Evolutionary conservation across 257 asterid genomes (phyloP).

Genomic region (Cruciata laevipes): DNA sequence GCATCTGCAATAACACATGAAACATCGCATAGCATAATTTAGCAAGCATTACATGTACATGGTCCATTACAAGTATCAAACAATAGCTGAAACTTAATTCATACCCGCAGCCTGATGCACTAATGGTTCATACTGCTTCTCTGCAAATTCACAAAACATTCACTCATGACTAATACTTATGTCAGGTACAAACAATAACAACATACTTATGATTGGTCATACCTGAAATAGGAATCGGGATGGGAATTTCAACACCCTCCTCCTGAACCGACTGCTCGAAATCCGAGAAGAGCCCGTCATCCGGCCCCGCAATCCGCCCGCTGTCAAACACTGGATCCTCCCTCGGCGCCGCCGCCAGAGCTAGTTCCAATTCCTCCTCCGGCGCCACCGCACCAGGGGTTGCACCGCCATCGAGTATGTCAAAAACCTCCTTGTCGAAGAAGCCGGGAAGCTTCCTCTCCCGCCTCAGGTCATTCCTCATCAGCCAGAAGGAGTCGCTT

Average conservation of each 20-base stretch:
- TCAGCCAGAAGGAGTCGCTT: constrained; percentile 82
- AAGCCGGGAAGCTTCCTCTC: constrained; percentile 83
- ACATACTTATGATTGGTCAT: background rate
- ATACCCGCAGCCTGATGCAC: constrained; percentile 51
- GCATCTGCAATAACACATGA: constrained; percentile 18
- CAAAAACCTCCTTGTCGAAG: constrained; percentile 84
- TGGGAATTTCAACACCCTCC: constrained; percentile 43
- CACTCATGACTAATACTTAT: no score
- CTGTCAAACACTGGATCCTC: constrained; percentile 67
- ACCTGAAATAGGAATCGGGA: constrained; percentile 69
- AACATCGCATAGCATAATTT: no score
- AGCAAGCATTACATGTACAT: no score
- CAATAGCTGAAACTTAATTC: no score
- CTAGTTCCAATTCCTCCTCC: constrained; percentile 40
- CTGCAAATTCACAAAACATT: constrained; percentile 31
- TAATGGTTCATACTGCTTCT: constrained; percentile 51
- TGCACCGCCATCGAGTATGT: constrained; percentile 61
- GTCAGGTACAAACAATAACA: no score
- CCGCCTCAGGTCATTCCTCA: constrained; percentile 90
- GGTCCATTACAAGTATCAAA: no score
- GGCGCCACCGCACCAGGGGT: constrained; percentile 16
- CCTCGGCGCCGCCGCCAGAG: constrained; percentile 34
- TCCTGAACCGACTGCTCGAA: constrained; percentile 62
- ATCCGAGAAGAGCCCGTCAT: constrained; percentile 78
- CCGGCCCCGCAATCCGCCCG: constrained; percentile 64